Percentiles rank a stretch among this genome's conserved stretches.
These are phyloP conservation scores for Spirogloea muscicola DNA, from an alignment of 139 green algal genomes.

Conservation along the genomic window DNA sequence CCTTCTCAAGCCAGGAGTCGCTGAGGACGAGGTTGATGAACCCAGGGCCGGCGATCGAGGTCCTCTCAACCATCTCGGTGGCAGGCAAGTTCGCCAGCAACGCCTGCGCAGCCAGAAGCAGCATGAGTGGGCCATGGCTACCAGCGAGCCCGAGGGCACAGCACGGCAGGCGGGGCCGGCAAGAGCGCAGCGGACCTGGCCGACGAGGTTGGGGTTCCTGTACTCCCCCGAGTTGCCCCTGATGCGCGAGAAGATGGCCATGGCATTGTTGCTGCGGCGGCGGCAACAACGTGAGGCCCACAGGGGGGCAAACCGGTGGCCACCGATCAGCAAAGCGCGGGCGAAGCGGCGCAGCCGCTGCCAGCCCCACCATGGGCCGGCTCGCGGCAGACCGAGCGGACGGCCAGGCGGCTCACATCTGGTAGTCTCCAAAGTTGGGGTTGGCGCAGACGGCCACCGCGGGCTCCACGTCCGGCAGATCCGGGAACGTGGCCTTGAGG, in stretches of 20 bases:
- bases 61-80: slow-evolving; percentile 58
- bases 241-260: slow-evolving; percentile 83
- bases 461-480: slow-evolving; percentile 36
- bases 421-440: slow-evolving; percentile 89
- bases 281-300: too few species aligned
- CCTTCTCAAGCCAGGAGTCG: slow-evolving; percentile 25
- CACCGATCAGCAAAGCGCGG: too few species aligned
- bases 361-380: too few species aligned
- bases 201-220: slow-evolving; percentile 74
- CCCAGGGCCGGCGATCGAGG: slow-evolving; percentile 78
- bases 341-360: too few species aligned
- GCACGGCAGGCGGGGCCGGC: too few species aligned
- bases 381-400: too few species aligned
- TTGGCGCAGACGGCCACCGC: slow-evolving; percentile 66
- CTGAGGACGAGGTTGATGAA: slow-evolving; percentile 90
- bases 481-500: slow-evolving; percentile 67
- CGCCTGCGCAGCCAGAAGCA: slow-evolving; percentile 54
- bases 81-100: slow-evolving; percentile 71
- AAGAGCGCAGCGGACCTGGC: slow-evolving; percentile 43
- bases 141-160: too few species aligned
- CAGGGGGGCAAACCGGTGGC: too few species aligned
- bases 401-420: too few species aligned
- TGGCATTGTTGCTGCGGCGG: slow-evolving; percentile 84
- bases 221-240: slow-evolving; percentile 64
- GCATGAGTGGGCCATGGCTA: too few species aligned